A percentile compares a stretch with the other conserved stretches of the same genome.
These are phyloP conservation scores for Umbelopsis ramanniana DNA, from an alignment of 192 early-diverging fungal genomes.

Conservation along the genomic window DNA sequence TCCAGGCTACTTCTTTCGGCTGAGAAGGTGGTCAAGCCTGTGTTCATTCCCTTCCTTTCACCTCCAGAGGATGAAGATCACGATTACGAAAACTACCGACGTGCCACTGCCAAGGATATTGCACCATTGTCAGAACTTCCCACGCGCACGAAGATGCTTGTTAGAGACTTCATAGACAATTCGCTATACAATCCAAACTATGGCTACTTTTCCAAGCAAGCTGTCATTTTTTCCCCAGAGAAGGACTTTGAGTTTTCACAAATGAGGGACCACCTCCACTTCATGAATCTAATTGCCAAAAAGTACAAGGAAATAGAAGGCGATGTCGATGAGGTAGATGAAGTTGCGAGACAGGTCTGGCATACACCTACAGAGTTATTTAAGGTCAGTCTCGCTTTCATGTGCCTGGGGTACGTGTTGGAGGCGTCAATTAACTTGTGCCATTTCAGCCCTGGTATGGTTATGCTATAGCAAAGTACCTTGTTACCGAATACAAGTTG, in stretches of 20 bases:
- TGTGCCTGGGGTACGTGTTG: not conserved
- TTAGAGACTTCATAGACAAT: slow-evolving; percentile 92
- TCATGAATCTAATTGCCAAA: slow-evolving; percentile 73
- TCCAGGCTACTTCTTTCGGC: not conserved
- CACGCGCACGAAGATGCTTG: slow-evolving; percentile 66
- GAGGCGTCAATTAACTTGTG: slow-evolving; percentile 1
- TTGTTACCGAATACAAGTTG: slow-evolving; percentile 77
- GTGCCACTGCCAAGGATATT: slow-evolving; percentile 54
- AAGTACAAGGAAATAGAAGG: slow-evolving; percentile 83
- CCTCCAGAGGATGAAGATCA: slow-evolving; percentile 40
- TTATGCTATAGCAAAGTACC: slow-evolving; percentile 87
- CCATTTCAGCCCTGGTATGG: slow-evolving; percentile 84
- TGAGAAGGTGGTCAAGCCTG: slow-evolving; percentile 10
- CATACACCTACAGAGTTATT: slow-evolving; percentile 98
- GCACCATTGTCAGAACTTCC: slow-evolving; percentile 49
- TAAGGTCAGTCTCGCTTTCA: slow-evolving; percentile 51
- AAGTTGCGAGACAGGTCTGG: slow-evolving; percentile 90
- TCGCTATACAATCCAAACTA: slow-evolving; percentile 95
- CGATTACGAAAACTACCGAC: slow-evolving; percentile 48
- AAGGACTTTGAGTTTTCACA: slow-evolving; percentile 63
- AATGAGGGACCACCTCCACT: slow-evolving; percentile 73
- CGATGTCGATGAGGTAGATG: slow-evolving; percentile 72
- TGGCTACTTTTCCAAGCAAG: slow-evolving; percentile 97
- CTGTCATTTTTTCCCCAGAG: slow-evolving; percentile 75
- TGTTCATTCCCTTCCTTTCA: slow-evolving; percentile 33